Percentiles rank a stretch among this genome's conserved stretches.
phyloP scores from a whole-genome alignment of 805 yeast genomes.

The Candida awuae region DNA sequence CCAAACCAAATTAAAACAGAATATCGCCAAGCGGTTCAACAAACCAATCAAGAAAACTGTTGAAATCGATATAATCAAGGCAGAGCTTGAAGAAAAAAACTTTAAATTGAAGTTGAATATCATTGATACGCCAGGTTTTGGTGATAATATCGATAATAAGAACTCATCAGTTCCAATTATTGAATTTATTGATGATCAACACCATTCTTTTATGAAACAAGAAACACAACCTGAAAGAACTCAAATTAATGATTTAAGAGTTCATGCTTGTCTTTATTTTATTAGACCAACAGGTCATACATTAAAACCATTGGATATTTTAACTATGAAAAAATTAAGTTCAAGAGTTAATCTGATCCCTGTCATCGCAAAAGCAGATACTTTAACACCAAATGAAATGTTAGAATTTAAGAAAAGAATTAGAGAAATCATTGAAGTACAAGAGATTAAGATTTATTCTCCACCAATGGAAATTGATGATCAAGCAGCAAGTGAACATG shows the following conservation, averaged over 20 bases:
- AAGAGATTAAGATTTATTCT: slow-evolving; percentile 74
- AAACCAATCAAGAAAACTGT: slow-evolving; percentile 62
- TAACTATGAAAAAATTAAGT: slow-evolving; percentile 75
- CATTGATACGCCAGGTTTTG: slow-evolving; percentile 91
- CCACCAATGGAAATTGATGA: slow-evolving; percentile 76
- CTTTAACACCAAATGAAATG: slow-evolving; percentile 65
- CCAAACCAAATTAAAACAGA: slow-evolving; percentile 61
- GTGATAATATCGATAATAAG: slow-evolving; percentile 79
- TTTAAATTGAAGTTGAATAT: slow-evolving; percentile 70
- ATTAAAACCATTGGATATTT: slow-evolving; percentile 79
- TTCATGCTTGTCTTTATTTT: slow-evolving; percentile 84
- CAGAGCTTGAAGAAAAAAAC: slow-evolving; percentile 78
- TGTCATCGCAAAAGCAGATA: slow-evolving; percentile 82
- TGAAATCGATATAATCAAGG: slow-evolving; percentile 70
- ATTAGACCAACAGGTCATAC: slow-evolving; percentile 89
- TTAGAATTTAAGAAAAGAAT: slow-evolving; percentile 64
- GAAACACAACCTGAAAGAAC: slow-evolving; percentile 82
- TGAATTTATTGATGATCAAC: slow-evolving; percentile 88
- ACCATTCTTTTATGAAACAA: slow-evolving; percentile 79
- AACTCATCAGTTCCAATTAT: slow-evolving; percentile 81
- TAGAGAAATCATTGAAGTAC: slow-evolving; percentile 75
- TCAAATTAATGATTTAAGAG: slow-evolving; percentile 68
- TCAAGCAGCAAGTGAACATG: slow-evolving; percentile 69
- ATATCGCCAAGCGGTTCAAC: slow-evolving; percentile 47
- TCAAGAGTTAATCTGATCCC: slow-evolving; percentile 83